phyloP scores from a whole-genome alignment of 768 basidiomycete genomes.

The Boletales sp. region DNA sequence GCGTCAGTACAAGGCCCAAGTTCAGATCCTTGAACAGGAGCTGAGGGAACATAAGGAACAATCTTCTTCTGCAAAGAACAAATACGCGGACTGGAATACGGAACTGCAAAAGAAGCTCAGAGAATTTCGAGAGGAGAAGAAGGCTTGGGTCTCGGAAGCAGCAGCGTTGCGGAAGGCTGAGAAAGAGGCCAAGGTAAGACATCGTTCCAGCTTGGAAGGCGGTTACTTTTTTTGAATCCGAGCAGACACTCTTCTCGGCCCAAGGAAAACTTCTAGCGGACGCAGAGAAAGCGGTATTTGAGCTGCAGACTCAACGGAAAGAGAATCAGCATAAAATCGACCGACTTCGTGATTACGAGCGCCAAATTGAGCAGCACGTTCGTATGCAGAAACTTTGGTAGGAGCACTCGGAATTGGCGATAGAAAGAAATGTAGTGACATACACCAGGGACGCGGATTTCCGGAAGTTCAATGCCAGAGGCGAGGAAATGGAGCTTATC shows the following conservation, averaged over 20 bases:
- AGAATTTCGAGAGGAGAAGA: slow-evolving; percentile 76
- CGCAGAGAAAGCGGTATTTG: slow-evolving; percentile 66
- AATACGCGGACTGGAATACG: slow-evolving; percentile 80
- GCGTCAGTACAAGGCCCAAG: slow-evolving; percentile 69
- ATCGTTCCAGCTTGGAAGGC: not conserved
- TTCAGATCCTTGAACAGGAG: slow-evolving; percentile 62
- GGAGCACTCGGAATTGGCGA: slow-evolving; percentile 16
- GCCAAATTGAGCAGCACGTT: slow-evolving; percentile 78
- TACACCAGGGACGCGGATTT: slow-evolving; percentile 69
- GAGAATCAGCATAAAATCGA: slow-evolving; percentile 81
- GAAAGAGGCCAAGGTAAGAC: slow-evolving; percentile 61
- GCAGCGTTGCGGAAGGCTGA: slow-evolving; percentile 64
- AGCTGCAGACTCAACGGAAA: slow-evolving; percentile 70
- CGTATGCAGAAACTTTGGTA: slow-evolving; percentile 79
- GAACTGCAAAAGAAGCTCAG: slow-evolving; percentile 76
- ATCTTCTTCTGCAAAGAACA: slow-evolving; percentile 67
- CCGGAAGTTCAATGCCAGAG: slow-evolving; percentile 61
- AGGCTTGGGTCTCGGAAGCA: slow-evolving; percentile 68
- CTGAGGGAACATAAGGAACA: slow-evolving; percentile 72
- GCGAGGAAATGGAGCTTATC: slow-evolving; percentile 54
- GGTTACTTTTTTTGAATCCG: not conserved
- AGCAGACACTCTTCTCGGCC: slow-evolving; percentile 61
- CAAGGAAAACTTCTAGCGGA: slow-evolving; percentile 67
- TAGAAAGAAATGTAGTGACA: slow-evolving; percentile 7
- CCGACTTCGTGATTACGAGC: slow-evolving; percentile 79